phyloP scores from a whole-genome alignment of 139 green algal species.

The Marvania coccoides region DNA sequence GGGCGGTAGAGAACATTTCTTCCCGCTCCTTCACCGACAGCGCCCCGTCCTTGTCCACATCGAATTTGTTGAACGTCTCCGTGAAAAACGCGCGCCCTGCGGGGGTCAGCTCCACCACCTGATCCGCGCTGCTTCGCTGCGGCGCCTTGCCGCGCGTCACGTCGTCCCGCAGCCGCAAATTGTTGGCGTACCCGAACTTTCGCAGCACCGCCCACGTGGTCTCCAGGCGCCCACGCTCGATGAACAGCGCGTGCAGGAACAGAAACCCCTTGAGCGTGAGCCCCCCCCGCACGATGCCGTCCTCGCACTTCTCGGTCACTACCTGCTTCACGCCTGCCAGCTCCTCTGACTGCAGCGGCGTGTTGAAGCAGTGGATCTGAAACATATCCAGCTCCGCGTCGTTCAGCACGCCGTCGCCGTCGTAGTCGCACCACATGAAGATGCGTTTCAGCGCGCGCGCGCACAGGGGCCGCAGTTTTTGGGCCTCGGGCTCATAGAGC shows the following conservation, averaged over 20 bases:
- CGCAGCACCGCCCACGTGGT: constrained; percentile 85
- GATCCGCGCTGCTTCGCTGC: background rate
- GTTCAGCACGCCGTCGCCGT: constrained; percentile 65
- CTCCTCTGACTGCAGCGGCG: constrained; percentile 68
- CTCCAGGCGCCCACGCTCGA: constrained; percentile 83
- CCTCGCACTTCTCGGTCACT: constrained; percentile 53
- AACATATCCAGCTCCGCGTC: constrained; percentile 84
- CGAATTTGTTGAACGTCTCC: constrained; percentile 40
- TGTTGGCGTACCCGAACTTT: constrained; percentile 73
- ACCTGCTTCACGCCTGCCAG: constrained; percentile 81
- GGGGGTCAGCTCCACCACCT: constrained; percentile 58
- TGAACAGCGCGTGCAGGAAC: constrained; percentile 92
- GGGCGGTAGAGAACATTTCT: constrained; percentile 54
- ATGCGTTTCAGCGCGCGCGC: constrained; percentile 74
- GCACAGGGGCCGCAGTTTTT: constrained; percentile 52
- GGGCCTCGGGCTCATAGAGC: constrained; percentile 62
- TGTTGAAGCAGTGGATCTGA: constrained; percentile 68
- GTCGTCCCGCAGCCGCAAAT: constrained; percentile 47
- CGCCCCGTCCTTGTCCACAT: constrained; percentile 44
- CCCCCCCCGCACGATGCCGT: constrained; percentile 51
- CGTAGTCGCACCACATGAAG: constrained; percentile 76
- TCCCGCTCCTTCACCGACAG: constrained; percentile 36
- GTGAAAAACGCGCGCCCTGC: constrained; percentile 46
- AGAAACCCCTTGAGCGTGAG: constrained; percentile 87
- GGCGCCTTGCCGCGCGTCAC: constrained; percentile 33